phyloP scores from a whole-genome alignment of 1,284 basidiomycete species.

The Cutaneotrichosporon sp. region DNA sequence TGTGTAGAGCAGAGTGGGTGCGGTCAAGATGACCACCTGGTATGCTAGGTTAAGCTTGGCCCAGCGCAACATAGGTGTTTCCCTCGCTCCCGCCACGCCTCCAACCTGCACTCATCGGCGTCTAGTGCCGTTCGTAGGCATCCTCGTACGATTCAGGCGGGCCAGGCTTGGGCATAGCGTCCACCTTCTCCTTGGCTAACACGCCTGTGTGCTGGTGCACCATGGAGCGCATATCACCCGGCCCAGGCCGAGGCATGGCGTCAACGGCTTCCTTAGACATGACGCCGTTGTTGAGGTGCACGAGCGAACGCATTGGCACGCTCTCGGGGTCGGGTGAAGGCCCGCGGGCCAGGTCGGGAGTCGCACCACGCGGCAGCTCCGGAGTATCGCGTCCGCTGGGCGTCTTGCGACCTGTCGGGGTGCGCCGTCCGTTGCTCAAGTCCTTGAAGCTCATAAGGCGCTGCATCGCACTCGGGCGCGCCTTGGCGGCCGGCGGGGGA shows the following conservation, averaged over 20 bases:
- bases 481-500: slow-evolving; percentile 14
- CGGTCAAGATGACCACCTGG: background rate
- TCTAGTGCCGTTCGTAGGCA: slow-evolving; percentile 8
- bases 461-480: slow-evolving; percentile 24
- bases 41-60: too few relatives aligned
- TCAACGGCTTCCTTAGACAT: slow-evolving; percentile 35
- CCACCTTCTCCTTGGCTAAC: slow-evolving; percentile 1
- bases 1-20: background rate
- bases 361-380: background rate
- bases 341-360: slow-evolving; percentile 5
- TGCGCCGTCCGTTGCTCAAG: slow-evolving; percentile 6
- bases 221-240: slow-evolving; percentile 7
- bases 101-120: background rate
- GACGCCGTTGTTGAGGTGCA: slow-evolving; percentile 44
- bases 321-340: slow-evolving; percentile 26
- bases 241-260: slow-evolving; percentile 36
- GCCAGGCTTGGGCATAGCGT: background rate
- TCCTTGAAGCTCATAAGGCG: slow-evolving; percentile 33
- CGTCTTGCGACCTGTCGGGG: slow-evolving; percentile 6
- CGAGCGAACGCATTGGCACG: slow-evolving; percentile 35
- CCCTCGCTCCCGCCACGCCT: background rate
- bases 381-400: slow-evolving; percentile 3
- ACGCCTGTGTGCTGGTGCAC: background rate
- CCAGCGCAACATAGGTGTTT: background rate
- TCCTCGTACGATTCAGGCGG: slow-evolving; percentile 12